Evolutionary conservation across 2,329 filamentous ascomycete genomes (phyloP).

Genomic region (Cryoendolithus antarcticus): DNA sequence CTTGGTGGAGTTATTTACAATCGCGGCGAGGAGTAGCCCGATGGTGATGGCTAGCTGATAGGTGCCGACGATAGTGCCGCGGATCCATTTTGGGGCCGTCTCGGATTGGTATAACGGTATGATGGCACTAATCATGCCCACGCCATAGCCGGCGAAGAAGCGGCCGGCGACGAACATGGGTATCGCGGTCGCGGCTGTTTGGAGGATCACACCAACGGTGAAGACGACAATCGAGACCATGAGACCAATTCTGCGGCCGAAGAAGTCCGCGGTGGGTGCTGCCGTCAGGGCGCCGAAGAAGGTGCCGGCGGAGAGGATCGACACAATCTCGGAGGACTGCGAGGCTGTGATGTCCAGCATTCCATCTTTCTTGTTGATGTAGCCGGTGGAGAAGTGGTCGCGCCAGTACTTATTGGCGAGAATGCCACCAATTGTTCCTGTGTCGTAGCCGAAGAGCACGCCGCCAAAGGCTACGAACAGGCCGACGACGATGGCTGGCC

Average conservation of each 20-base stretch:
- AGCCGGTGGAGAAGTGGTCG: conserved; percentile 26
- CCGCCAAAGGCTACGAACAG: conserved; percentile 31
- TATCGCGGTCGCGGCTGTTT: conserved; percentile 53
- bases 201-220: conserved; percentile 58
- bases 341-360: conserved; percentile 29
- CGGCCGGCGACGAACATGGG: conserved; percentile 42
- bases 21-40: conserved; percentile 54
- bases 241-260: conserved; percentile 59
- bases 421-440: conserved; percentile 30
- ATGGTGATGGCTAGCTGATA: conserved; percentile 69
- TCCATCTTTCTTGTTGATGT: conserved; percentile 11
- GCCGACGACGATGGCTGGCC: conserved; percentile 33
- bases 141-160: conserved; percentile 59
- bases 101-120: conserved; percentile 69
- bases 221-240: conserved; percentile 55
- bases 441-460: conserved; percentile 23
- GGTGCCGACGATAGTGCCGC: conserved; percentile 61
- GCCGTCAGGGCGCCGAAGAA: conserved; percentile 61
- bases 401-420: conserved; percentile 30
- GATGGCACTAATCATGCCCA: conserved; percentile 57
- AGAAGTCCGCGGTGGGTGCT: conserved; percentile 56
- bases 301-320: conserved; percentile 43
- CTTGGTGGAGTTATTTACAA: conserved; percentile 58
- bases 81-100: conserved; percentile 72
- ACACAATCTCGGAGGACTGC: conserved; percentile 64